Evolutionary conservation across 495 filamentous ascomycete species (phyloP).

Genomic region (Oleoguttula mirabilis): DNA sequence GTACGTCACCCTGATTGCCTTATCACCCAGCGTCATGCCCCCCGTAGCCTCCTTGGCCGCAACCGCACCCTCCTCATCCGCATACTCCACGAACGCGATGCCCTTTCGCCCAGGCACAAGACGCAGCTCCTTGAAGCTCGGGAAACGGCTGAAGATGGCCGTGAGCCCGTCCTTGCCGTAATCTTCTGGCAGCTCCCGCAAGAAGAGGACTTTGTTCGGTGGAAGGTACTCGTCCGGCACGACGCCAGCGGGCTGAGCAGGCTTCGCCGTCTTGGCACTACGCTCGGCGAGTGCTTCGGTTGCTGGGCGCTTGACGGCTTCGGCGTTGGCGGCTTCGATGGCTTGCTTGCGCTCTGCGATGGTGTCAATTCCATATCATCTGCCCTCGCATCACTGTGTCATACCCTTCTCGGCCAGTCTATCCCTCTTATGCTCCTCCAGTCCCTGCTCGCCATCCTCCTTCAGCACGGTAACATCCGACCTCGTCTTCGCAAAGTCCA

Average conservation of each 20-base stretch:
- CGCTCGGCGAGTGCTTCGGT: constrained; percentile 40
- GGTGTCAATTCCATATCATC: constrained; percentile 4
- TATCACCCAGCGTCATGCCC: constrained; percentile 72
- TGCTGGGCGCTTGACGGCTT: constrained; percentile 65
- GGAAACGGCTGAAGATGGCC: constrained; percentile 74
- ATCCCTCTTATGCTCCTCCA: constrained; percentile 77
- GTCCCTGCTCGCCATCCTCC: constrained; percentile 61
- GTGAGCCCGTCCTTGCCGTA: constrained; percentile 68
- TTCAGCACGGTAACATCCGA: constrained; percentile 78
- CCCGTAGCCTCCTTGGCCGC: constrained; percentile 85
- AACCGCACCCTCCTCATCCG: constrained; percentile 77
- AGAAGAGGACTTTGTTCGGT: constrained; percentile 94
- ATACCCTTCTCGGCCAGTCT: constrained; percentile 84
- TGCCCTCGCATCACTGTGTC: too few relatives aligned
- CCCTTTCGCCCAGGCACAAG: constrained; percentile 75
- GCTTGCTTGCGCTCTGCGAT: constrained; percentile 79
- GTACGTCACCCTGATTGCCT: constrained; percentile 58
- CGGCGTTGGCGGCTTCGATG: constrained; percentile 57
- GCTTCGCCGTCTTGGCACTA: constrained; percentile 54
- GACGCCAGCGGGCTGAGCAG: constrained; percentile 57
- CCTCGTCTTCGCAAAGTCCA: constrained; percentile 71
- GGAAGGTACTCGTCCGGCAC: constrained; percentile 95
- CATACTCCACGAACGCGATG: constrained; percentile 96
- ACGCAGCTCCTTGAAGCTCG: constrained; percentile 88
- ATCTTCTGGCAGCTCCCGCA: constrained; percentile 83